Conservation (phyloP, 257 asterid genomes). For the Linderniella brevidens region DNA sequence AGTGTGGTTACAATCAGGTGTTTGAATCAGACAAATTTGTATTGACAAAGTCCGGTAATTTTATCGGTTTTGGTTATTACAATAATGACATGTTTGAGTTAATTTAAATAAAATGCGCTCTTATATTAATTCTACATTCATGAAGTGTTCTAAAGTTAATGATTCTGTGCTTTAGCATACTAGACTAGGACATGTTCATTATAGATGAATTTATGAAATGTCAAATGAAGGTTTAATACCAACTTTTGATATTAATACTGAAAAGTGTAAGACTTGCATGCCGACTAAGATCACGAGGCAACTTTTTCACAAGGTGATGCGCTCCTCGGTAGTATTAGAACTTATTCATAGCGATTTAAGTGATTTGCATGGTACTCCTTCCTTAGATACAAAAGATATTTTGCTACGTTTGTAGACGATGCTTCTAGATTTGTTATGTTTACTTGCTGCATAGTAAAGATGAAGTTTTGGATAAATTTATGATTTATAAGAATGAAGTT, state of each 20-base stretch:
- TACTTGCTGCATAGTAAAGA: background rate
- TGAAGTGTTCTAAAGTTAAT: background rate
- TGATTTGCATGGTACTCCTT: background rate
- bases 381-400: background rate
- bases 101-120: background rate
- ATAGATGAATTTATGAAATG: background rate
- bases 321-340: background rate
- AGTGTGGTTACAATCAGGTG: background rate
- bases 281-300: background rate
- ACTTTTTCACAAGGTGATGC: background rate
- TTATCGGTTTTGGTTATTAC: background rate
- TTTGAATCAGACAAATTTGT: background rate
- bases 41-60: background rate
- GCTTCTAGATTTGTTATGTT: background rate
- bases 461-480: background rate
- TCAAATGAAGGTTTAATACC: background rate
- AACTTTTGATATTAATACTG: background rate
- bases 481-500: background rate
- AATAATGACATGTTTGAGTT: background rate
- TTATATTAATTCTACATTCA: background rate
- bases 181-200: slow-evolving; percentile 2
- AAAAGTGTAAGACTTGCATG: background rate
- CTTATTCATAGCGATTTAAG: background rate
- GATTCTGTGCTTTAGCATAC: background rate
- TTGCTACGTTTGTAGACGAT: background rate